A percentile compares a stretch with the other conserved stretches of the same genome.
phyloP scores from a whole-genome alignment of 2,329 filamentous ascomycete genomes.

The Thielaviopsis ethacetica region DNA sequence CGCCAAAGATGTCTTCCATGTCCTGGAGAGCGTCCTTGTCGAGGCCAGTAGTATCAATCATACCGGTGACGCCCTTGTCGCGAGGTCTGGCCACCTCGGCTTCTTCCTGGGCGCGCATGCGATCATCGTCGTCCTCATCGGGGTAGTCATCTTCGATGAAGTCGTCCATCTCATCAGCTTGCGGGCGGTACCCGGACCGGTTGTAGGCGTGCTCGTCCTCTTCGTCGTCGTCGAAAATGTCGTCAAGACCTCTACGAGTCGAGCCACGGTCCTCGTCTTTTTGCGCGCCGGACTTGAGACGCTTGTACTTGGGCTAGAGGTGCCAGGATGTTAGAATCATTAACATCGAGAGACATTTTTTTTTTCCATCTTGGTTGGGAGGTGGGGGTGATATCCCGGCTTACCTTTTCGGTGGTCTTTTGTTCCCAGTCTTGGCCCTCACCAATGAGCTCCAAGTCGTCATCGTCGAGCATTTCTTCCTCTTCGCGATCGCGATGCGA shows the following conservation, averaged over 20 bases:
- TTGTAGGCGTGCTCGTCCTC: constrained; percentile 37
- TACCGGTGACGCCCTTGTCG: constrained; percentile 49
- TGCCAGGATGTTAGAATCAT: background rate
- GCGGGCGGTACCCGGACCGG: constrained; percentile 37
- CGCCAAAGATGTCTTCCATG: constrained; percentile 90
- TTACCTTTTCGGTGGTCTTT: constrained; percentile 53
- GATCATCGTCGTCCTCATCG: constrained; percentile 60
- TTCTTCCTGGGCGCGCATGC: constrained; percentile 63
- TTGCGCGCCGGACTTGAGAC: constrained; percentile 79
- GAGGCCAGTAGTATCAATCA: constrained; percentile 66
- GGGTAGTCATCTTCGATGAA: constrained; percentile 96
- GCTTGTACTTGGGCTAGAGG: constrained; percentile 74
- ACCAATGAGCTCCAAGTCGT: constrained; percentile 89
- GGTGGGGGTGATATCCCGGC: constrained; percentile 14
- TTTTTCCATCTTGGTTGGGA: background rate
- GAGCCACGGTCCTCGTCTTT: constrained; percentile 50
- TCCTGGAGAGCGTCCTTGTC: constrained; percentile 90
- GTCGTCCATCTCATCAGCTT: constrained; percentile 72
- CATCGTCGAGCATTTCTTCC: constrained; percentile 83
- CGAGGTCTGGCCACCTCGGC: constrained; percentile 73
- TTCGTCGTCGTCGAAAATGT: constrained; percentile 94
- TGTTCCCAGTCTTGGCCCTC: constrained; percentile 49
- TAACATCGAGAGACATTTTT: too few species aligned
- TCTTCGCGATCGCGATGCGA: constrained; percentile 60
- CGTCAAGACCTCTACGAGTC: constrained; percentile 58